Conservation (phyloP, 78 protist species). For the Salpingoeca rosetta region DNA sequence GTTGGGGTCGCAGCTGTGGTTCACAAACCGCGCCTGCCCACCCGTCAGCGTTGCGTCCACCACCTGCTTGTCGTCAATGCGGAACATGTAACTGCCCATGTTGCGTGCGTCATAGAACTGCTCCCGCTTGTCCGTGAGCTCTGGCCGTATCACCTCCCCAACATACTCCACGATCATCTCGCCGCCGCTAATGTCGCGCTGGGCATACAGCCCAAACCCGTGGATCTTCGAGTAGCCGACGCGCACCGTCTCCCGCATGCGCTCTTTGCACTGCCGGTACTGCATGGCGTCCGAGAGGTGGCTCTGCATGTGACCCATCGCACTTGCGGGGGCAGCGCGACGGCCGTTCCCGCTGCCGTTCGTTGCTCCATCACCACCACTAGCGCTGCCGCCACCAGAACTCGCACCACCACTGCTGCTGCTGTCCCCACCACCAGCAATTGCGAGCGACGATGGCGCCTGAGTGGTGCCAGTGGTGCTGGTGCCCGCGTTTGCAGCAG, state of each 20-base stretch:
- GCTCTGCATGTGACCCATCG: no score
- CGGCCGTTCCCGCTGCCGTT: no score
- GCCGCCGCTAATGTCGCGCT: background rate
- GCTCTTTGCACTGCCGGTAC: background rate
- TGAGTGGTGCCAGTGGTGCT: no score
- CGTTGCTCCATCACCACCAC: no score
- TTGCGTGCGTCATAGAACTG: slow-evolving; percentile 29
- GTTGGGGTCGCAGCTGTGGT: slow-evolving; percentile 83
- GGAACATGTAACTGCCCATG: slow-evolving; percentile 62
- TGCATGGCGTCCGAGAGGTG: background rate
- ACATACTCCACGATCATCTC: slow-evolving; percentile 59
- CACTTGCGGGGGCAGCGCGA: no score
- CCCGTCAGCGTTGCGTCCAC: slow-evolving; percentile 71
- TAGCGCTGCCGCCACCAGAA: no score
- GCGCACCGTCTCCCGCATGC: background rate
- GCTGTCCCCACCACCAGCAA: no score
- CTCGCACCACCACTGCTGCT: no score
- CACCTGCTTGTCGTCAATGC: slow-evolving; percentile 31
- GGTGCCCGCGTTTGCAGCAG: no score
- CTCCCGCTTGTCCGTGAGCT: background rate
- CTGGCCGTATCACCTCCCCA: slow-evolving; percentile 32
- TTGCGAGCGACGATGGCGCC: no score
- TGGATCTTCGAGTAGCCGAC: slow-evolving; percentile 25
- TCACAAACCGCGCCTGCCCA: slow-evolving; percentile 69
- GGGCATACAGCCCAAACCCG: slow-evolving; percentile 51